These are phyloP conservation scores for Kwoniella heveanensis DNA, from an alignment of 768 basidiomycete species.

Conservation along the genomic window DNA sequence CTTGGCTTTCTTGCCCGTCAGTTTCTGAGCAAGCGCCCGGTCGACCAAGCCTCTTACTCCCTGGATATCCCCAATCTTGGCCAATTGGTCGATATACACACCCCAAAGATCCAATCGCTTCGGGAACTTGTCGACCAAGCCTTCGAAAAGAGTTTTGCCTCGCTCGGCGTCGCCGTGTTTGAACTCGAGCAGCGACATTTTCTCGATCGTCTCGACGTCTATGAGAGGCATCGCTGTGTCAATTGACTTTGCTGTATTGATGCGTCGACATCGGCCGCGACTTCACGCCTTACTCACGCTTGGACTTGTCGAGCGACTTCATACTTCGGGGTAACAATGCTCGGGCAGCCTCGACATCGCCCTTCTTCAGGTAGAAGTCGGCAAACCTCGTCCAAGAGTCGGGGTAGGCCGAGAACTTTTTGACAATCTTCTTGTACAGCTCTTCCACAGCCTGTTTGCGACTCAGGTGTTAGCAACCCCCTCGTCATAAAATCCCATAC, in stretches of 20 bases:
- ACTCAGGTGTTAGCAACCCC: too few species aligned
- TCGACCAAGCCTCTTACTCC: constrained; percentile 75
- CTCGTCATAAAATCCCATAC: too few species aligned
- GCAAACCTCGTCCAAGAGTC: constrained; percentile 91
- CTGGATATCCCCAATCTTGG: constrained; percentile 74
- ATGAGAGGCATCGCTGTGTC: background rate
- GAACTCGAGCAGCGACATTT: constrained; percentile 94
- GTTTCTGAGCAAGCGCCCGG: constrained; percentile 77
- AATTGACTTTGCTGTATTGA: too few species aligned
- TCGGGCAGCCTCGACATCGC: constrained; percentile 75
- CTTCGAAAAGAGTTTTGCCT: constrained; percentile 93
- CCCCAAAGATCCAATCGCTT: constrained; percentile 96
- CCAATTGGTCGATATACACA: constrained; percentile 96
- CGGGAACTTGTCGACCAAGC: constrained; percentile 91
- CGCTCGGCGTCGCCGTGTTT: constrained; percentile 90
- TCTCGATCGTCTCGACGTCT: constrained; percentile 95
- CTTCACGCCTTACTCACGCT: constrained; percentile 66
- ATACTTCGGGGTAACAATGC: constrained; percentile 82
- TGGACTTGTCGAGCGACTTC: constrained; percentile 87
- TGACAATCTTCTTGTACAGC: constrained; percentile 79
- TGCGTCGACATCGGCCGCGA: too few species aligned
- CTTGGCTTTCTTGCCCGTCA: constrained; percentile 96
- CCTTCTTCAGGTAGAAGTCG: constrained; percentile 73
- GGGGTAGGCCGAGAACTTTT: constrained; percentile 91
- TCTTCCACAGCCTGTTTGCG: constrained; percentile 80